Conservation (phyloP, 108 stramenopile genomes). For the Cyclotella kingstonii region DNA sequence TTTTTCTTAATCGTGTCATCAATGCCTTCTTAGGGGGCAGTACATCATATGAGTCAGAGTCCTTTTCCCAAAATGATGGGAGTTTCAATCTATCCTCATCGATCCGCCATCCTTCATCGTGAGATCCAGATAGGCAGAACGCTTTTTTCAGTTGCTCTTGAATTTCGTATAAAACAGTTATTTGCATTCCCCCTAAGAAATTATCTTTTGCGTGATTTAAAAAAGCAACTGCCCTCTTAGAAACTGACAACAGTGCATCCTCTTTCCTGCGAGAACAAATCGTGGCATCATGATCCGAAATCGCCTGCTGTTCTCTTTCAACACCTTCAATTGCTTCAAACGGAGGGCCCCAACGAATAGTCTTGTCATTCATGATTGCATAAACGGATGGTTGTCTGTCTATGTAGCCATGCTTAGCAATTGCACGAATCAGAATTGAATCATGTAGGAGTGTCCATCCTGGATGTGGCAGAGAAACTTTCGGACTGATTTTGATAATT, state of each 20-base stretch:
- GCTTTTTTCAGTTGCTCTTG: slow-evolving; percentile 48
- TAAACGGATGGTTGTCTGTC: slow-evolving; percentile 50
- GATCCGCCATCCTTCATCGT: slow-evolving; percentile 18
- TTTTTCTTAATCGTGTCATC: slow-evolving; percentile 59
- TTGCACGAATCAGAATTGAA: slow-evolving; percentile 63
- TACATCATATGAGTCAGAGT: slow-evolving; percentile 37
- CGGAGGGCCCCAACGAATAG: slow-evolving; percentile 69
- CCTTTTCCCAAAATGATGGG: slow-evolving; percentile 5
- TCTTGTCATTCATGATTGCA: slow-evolving; percentile 54
- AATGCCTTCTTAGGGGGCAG: slow-evolving; percentile 74
- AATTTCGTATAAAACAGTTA: slow-evolving; percentile 26
- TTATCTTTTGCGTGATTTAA: slow-evolving; percentile 42
- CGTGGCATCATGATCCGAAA: slow-evolving; percentile 9
- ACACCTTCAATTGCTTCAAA: slow-evolving; percentile 39
- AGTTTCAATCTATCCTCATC: slow-evolving; percentile 30
- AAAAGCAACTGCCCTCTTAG: slow-evolving; percentile 54
- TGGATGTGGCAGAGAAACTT: slow-evolving; percentile 64
- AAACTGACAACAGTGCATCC: slow-evolving; percentile 35
- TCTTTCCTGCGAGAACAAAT: slow-evolving; percentile 19
- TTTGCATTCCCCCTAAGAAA: slow-evolving; percentile 26
- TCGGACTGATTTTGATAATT: slow-evolving; percentile 25
- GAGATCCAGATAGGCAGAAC: slow-evolving; percentile 35
- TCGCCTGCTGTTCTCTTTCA: slow-evolving; percentile 4
- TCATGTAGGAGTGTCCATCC: slow-evolving; percentile 72
- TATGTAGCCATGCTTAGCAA: slow-evolving; percentile 81